Evolutionary conservation across 306 rosid genomes (phyloP), one percentile per base, ranked within the genome.

Genomic region (Quercus glauca): DNA sequence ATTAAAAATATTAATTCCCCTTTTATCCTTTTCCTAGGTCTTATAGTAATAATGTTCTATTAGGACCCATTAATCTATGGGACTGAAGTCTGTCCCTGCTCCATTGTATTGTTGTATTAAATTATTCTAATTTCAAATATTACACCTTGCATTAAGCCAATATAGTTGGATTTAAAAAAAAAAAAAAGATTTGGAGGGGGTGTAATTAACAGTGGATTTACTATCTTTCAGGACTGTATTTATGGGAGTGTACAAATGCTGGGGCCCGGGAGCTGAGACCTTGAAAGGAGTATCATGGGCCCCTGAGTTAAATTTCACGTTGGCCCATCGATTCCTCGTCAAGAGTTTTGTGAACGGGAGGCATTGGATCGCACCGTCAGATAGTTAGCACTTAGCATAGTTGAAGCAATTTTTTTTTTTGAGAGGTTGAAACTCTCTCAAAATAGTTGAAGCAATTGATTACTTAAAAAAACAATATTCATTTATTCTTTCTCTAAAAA

Each of bases 321-420:
- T 86, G 4, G 98, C 97, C 2, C 97, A 94, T 79, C 98, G 86
- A 15, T 94, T 94, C 75, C 84, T 94, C 5, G 85, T 60, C 0
- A 91, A 94, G 87, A 94, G 98, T 71, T 94, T 92, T 31, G 97
- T 94, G 77, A 94, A 94, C 84, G 98, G 97, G 2, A 89, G 94
- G 64, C 98, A 92, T 83, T 94, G 97, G 98, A 94, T 91, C 9
- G 87, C 93, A 14, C 97, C 94, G 11, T 58, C 82, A 21, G 97
- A 92, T 78, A 94, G 94, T 41, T 94, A 91, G 73, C 76, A 20
- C 60, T 6, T 9, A 0, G 26, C 17, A 64, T 1, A 19, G 52
- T 49, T 49, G 53, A 49, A 12, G 53, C 15, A 12, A 12, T 12
- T 49, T 49, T 49, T 12, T 26, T 26, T 26, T 26, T 26, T 26